Base-by-base conservation (phyloP, 148 eudicot species). In the Dysphania ambrosioides region DNA sequence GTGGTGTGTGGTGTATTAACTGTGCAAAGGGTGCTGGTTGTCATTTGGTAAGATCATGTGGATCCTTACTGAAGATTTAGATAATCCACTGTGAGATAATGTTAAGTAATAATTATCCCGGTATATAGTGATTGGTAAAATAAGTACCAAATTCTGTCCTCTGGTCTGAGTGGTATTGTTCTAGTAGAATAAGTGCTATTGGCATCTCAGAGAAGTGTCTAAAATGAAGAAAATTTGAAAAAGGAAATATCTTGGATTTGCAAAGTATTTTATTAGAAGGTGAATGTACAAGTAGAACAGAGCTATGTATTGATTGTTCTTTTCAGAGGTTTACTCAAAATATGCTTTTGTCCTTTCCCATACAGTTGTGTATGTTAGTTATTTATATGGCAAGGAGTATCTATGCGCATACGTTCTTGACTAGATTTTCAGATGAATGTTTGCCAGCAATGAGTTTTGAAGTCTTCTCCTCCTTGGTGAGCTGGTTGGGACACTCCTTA, bases 1-100 rank as follows among this genome's bases (percentile, higher is more conserved):
- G 98, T 38, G 98, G 98, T 44, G 83, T 93, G 4, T 83, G 85
- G 71, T 93, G 98, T 82, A 77, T 83, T 80, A 80, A 51, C 60
- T 93, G 97, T 83, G 86, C 85, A 57, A 79, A 74, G 77, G 81
- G 65, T 78, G 79, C 82, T 72, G 88, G 78, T 66, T 77, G 79
- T 79, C 86, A 74, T 72, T 72, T 81, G 5, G 76, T 82, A 75
- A 78, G 83, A 77, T 74, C 75, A 63, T 41, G 78, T 65, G 11
- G 6, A 36, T 32, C 29, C 44, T 61, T 51, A 49, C 44, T 68
- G 51, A 59, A 31, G 40, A 2, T 21, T 49, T 35, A 29, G 8
- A 26, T 56, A 9, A 49, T 70, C 27, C 23, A 7, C 12, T 75
- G 38, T 70, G 31, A 16, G 27, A 34, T 11, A 8, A 34, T 47